A percentile compares a stretch with the other conserved stretches of the same genome.
These are phyloP conservation scores for Suillus paluster DNA, from an alignment of 768 basidiomycete genomes.

Conservation along the genomic window DNA sequence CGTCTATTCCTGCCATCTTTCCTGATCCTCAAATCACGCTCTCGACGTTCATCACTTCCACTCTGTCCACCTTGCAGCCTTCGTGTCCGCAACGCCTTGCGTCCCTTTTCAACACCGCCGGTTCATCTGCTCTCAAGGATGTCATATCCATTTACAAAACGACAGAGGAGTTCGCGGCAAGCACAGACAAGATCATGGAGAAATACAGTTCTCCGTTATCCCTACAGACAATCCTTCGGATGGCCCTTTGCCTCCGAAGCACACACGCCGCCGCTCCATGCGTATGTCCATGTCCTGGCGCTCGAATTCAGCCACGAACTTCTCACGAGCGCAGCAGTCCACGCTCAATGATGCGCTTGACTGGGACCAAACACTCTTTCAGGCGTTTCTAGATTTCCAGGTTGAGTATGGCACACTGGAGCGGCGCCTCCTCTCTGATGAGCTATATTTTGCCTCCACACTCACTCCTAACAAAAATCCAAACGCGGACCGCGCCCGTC, in stretches of 20 bases:
- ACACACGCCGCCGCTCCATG: conserved; percentile 56
- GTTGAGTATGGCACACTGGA: conserved; percentile 84
- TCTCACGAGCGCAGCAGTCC: conserved; percentile 12
- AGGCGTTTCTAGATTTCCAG: conserved; percentile 93
- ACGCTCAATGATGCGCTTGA: conserved; percentile 47
- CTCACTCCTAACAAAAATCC: conserved; percentile 27
- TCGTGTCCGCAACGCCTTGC: conserved; percentile 81
- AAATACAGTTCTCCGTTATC: conserved; percentile 49
- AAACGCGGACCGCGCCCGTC: conserved; percentile 51
- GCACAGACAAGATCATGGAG: conserved; percentile 76
- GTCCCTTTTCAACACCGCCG: conserved; percentile 66
- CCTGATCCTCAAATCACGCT: conserved; percentile 80
- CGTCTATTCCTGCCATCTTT: conserved; percentile 82
- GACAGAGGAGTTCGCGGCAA: conserved; percentile 83
- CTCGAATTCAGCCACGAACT: conserved; percentile 34
- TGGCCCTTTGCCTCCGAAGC: conserved; percentile 27
- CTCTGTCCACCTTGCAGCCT: conserved; percentile 79
- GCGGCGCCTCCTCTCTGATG: conserved; percentile 64
- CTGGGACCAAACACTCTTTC: conserved; percentile 94
- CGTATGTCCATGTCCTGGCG: conserved; percentile 72
- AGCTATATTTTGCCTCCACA: conserved; percentile 49
- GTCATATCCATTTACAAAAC: conserved; percentile 72
- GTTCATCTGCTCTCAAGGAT: conserved; percentile 64
- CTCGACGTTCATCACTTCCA: conserved; percentile 82
- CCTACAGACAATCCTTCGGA: conserved; percentile 23